A percentile compares a stretch with the other conserved stretches of the same genome.
Conservation (phyloP, 768 basidiomycete genomes). For the Agrocybe praecox region DNA sequence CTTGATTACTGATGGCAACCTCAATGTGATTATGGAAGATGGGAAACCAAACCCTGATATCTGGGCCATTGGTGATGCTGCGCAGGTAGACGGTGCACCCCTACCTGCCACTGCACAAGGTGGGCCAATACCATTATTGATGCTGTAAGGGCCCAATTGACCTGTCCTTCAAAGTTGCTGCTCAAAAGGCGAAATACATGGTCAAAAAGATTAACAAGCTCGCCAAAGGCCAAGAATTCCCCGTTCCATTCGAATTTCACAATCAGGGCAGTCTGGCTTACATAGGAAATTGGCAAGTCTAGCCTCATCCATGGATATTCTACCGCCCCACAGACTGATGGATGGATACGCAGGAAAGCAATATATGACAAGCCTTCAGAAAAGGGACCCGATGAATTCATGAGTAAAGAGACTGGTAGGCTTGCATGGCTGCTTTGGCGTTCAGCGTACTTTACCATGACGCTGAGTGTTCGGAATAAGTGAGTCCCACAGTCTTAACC, state of each 20-base stretch:
- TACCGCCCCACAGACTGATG: background rate
- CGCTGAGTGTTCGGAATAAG: conserved; percentile 73
- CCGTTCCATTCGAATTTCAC: conserved; percentile 66
- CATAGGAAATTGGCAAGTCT: conserved; percentile 68
- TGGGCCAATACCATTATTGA: conserved; percentile 8
- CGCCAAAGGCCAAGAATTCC: conserved; percentile 46
- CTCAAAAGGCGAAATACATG: conserved; percentile 74
- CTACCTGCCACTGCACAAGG: conserved; percentile 90
- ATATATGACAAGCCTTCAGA: conserved; percentile 69
- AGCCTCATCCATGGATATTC: background rate
- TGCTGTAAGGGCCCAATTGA: conserved; percentile 10
- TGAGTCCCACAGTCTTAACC: conserved; percentile 29
- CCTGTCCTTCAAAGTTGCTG: conserved; percentile 53
- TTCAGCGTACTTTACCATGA: conserved; percentile 80
- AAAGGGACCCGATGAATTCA: conserved; percentile 41
- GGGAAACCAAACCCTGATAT: conserved; percentile 64
- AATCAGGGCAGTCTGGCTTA: conserved; percentile 81
- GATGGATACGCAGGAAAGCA: conserved; percentile 57
- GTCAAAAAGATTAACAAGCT: conserved; percentile 67
- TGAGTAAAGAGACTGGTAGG: conserved; percentile 65
- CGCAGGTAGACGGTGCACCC: conserved; percentile 52
- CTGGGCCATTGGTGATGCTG: conserved; percentile 83
- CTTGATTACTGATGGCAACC: conserved; percentile 51
- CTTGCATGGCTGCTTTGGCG: conserved; percentile 82
- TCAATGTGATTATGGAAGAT: conserved; percentile 61